Percentiles rank a stretch among this genome's conserved stretches.
phyloP scores from a whole-genome alignment of 2,329 filamentous ascomycete species.

The Fusarium sp. region DNA sequence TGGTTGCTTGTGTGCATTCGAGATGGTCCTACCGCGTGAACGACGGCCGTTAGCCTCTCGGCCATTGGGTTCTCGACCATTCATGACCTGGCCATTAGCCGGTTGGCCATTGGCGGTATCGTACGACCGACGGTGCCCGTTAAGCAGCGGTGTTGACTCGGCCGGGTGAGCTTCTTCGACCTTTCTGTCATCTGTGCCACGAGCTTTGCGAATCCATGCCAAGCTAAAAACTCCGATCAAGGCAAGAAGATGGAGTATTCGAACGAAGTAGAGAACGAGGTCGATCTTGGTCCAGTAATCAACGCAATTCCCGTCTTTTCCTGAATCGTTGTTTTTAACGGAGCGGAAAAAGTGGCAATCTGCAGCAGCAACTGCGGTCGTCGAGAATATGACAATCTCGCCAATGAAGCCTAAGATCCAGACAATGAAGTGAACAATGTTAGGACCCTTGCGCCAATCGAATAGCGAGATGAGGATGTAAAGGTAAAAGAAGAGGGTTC shows the following conservation, averaged over 20 bases:
- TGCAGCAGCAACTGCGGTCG: conserved; percentile 78
- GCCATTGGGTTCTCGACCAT: conserved; percentile 37
- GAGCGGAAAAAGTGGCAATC: conserved; percentile 73
- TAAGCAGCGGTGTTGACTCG: conserved; percentile 76
- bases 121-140: conserved; percentile 56
- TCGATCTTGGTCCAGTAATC: conserved; percentile 67
- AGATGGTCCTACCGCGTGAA: conserved; percentile 55
- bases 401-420: conserved; percentile 82
- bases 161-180: conserved; percentile 60
- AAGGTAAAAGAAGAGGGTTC: conserved; percentile 88
- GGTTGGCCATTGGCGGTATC: conserved; percentile 52
- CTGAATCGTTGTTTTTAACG: conserved; percentile 48
- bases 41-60: conserved; percentile 51
- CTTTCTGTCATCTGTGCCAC: conserved; percentile 55
- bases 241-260: conserved; percentile 76
- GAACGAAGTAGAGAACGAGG: conserved; percentile 75
- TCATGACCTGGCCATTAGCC: conserved; percentile 43
- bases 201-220: conserved; percentile 59
- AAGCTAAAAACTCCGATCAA: conserved; percentile 66
- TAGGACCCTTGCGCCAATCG: conserved; percentile 86
- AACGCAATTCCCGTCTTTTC: conserved; percentile 51
- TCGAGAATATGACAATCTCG: conserved; percentile 80
- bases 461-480: conserved; percentile 89
- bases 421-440: conserved; percentile 81
- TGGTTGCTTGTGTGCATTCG: conserved; percentile 56